Conservation (phyloP, 495 filamentous ascomycete species). For the Tuber brumale region DNA sequence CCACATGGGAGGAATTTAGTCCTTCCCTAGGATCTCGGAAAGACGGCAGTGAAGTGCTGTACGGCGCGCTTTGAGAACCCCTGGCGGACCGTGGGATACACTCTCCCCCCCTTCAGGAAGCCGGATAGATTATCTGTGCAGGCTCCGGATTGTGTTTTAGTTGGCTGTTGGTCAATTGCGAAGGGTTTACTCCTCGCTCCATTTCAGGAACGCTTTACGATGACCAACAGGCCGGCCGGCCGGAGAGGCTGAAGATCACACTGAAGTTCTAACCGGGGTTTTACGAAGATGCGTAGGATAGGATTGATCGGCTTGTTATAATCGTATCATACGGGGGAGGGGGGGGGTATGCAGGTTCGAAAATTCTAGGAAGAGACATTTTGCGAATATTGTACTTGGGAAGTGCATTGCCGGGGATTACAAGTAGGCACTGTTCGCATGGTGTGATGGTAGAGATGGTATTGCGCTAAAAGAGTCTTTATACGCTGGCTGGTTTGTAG, state of each 20-base stretch:
- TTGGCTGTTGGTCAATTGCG: background rate
- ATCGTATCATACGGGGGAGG: background rate
- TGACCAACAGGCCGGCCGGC: too few species aligned
- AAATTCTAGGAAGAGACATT: background rate
- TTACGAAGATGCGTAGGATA: too few species aligned
- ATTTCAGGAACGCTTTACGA: background rate
- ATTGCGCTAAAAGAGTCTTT: background rate
- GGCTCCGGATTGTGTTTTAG: background rate
- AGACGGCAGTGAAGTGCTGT: background rate
- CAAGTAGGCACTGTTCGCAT: background rate
- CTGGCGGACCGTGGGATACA: background rate
- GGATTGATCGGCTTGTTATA: background rate
- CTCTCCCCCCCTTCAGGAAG: background rate
- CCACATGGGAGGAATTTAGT: background rate
- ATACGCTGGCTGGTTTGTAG: background rate
- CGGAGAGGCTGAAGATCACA: background rate
- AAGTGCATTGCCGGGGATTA: background rate
- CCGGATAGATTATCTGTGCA: background rate
- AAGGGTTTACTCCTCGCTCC: too few species aligned
- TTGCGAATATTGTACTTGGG: background rate
- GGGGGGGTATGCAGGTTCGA: background rate
- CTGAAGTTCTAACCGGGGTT: background rate
- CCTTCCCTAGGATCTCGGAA: background rate
- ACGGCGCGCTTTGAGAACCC: background rate
- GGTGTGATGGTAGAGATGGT: background rate